Evolutionary conservation across 2,329 filamentous ascomycete genomes (phyloP).

Genomic region (Colletotrichum lindemuthianum): DNA sequence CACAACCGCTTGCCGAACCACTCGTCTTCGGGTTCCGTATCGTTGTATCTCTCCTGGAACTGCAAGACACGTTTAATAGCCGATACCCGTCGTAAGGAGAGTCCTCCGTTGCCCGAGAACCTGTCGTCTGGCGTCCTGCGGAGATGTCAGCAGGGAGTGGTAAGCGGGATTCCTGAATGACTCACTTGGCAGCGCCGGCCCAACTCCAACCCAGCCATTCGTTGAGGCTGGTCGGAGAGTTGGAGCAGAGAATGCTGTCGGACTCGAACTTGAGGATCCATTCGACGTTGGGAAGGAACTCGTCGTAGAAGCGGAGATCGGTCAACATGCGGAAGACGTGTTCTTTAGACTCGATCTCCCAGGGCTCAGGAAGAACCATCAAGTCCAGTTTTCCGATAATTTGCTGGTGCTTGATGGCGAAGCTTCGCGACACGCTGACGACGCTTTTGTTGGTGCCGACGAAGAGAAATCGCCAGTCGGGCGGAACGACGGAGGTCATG

Average conservation of each 20-base stretch:
- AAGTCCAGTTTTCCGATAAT: slow-evolving; percentile 63
- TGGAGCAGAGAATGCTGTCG: slow-evolving; percentile 67
- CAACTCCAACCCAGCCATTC: slow-evolving; percentile 65
- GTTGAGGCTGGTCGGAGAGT: slow-evolving; percentile 60
- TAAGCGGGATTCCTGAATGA: not conserved
- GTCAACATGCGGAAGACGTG: slow-evolving; percentile 60
- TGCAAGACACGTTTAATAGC: slow-evolving; percentile 58
- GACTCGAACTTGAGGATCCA: slow-evolving; percentile 65
- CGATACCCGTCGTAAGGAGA: slow-evolving; percentile 63
- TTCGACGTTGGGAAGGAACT: slow-evolving; percentile 60
- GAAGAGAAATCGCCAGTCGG: slow-evolving; percentile 67
- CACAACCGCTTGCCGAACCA: slow-evolving; percentile 64
- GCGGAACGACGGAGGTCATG: slow-evolving; percentile 63
- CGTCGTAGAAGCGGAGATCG: slow-evolving; percentile 62
- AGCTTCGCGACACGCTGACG: slow-evolving; percentile 54
- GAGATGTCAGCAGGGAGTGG: slow-evolving; percentile 9
- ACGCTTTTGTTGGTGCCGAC: slow-evolving; percentile 61
- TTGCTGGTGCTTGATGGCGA: slow-evolving; percentile 59
- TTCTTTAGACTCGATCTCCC: slow-evolving; percentile 58
- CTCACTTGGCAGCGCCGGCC: slow-evolving; percentile 62
- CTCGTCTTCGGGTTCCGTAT: slow-evolving; percentile 63
- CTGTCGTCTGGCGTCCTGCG: slow-evolving; percentile 50
- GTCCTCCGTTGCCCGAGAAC: slow-evolving; percentile 63
- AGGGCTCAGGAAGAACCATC: slow-evolving; percentile 58
- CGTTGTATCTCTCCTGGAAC: slow-evolving; percentile 61